These are phyloP conservation scores for Penicillium brasilianum DNA, from an alignment of 2,329 filamentous ascomycete species.

Conservation along the genomic window DNA sequence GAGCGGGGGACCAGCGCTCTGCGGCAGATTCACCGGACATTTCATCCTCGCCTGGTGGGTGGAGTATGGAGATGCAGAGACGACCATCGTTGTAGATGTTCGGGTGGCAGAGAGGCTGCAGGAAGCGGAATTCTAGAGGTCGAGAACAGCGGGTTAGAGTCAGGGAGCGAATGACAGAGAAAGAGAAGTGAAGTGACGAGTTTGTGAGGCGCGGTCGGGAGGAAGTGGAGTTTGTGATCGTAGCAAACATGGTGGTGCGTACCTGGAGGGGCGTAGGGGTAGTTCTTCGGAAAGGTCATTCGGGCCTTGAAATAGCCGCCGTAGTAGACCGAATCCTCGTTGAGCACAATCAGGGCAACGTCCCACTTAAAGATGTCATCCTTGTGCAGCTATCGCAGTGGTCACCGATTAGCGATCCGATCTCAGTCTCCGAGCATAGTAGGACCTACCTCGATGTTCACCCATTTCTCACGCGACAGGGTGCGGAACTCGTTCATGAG, in stretches of 20 bases:
- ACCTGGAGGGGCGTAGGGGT: conserved; percentile 83
- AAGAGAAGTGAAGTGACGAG: not conserved
- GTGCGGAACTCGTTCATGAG: conserved; percentile 87
- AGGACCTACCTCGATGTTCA: conserved; percentile 76
- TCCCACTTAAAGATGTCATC: conserved; percentile 88
- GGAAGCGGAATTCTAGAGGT: conserved; percentile 75
- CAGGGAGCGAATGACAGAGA: not conserved
- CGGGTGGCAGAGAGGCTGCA: conserved; percentile 80
- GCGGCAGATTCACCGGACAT: conserved; percentile 89
- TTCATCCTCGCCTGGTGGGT: conserved; percentile 86
- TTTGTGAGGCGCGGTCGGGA: not conserved
- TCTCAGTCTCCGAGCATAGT: not conserved
- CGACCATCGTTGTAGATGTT: conserved; percentile 92
- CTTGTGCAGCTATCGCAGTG: conserved; percentile 66
- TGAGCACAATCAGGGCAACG: conserved; percentile 87
- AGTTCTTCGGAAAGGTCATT: conserved; percentile 86
- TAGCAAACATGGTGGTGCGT: conserved; percentile 28
- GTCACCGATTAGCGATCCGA: conserved; percentile 8
- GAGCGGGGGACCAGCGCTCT: conserved; percentile 92
- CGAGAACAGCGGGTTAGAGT: not conserved
- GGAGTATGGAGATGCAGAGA: conserved; percentile 95
- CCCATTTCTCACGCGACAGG: conserved; percentile 89
- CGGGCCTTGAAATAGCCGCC: conserved; percentile 90
- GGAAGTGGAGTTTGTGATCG: not conserved
- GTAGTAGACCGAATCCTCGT: conserved; percentile 88